Conservation (phyloP, 2,329 filamentous ascomycete species). For the Fusarium albidum region DNA sequence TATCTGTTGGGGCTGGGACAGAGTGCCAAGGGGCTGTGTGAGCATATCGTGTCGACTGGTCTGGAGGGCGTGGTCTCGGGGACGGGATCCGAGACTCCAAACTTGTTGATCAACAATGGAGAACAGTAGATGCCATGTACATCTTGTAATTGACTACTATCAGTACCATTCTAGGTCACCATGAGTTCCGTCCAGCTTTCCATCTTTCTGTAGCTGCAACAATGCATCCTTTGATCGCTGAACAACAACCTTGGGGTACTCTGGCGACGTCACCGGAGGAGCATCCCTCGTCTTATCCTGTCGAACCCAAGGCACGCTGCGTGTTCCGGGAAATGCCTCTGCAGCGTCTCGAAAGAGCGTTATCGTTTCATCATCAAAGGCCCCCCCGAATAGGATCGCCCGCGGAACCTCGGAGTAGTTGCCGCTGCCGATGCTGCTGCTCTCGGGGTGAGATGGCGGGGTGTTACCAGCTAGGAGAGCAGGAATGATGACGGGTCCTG, state of each 20-base stretch:
- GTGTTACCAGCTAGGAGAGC: background rate
- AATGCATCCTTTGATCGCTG: slow-evolving; percentile 24
- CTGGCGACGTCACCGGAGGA: slow-evolving; percentile 17
- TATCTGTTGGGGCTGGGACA: slow-evolving; percentile 50
- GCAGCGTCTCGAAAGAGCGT: slow-evolving; percentile 1
- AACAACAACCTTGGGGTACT: slow-evolving; percentile 21
- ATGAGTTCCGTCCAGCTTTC: slow-evolving; percentile 13
- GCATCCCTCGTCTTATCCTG: slow-evolving; percentile 13
- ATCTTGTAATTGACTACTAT: background rate
- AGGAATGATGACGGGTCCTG: slow-evolving; percentile 16
- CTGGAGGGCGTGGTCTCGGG: slow-evolving; percentile 19
- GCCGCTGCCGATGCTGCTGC: slow-evolving; percentile 12
- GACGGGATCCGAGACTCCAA: slow-evolving; percentile 22
- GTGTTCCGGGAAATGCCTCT: background rate
- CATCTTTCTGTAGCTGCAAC: slow-evolving; percentile 1
- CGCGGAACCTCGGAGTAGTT: slow-evolving; percentile 1
- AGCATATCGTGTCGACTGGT: slow-evolving; percentile 29
- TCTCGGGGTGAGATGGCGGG: slow-evolving; percentile 4
- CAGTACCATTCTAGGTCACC: slow-evolving; percentile 26
- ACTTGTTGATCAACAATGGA: slow-evolving; percentile 35
- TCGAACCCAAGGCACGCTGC: slow-evolving; percentile 18
- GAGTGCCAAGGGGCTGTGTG: slow-evolving; percentile 31
- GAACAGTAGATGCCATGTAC: background rate
- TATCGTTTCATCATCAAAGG: slow-evolving; percentile 20
- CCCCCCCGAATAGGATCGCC: slow-evolving; percentile 15